These are phyloP conservation scores for Haematococcus sp. DNA, from an alignment of 139 green algal genomes.

Conservation along the genomic window DNA sequence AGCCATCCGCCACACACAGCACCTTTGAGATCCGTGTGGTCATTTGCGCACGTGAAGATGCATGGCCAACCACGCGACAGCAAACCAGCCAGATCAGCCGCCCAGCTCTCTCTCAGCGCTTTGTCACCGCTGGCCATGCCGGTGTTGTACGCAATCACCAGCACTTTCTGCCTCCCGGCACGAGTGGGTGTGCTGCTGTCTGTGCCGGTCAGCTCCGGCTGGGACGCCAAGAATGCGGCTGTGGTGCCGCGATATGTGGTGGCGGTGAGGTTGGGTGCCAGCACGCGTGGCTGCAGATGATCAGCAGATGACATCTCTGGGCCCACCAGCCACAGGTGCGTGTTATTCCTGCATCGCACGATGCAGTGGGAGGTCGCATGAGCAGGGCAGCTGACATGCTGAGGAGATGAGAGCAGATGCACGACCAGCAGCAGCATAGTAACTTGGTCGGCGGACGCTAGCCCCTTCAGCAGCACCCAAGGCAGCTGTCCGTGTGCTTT, in stretches of 20 bases:
- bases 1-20: no score
- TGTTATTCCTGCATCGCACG: neutral
- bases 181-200: neutral
- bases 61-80: neutral
- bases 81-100: neutral
- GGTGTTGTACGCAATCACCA: conserved; percentile 19
- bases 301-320: conserved; percentile 12
- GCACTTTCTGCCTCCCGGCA: neutral
- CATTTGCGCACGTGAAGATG: conserved; percentile 25
- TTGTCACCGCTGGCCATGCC: conserved; percentile 22
- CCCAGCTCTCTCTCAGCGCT: conserved; percentile 8
- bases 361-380: neutral
- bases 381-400: no score
- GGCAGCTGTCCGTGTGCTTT: no score
- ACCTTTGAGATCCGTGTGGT: conserved; percentile 25
- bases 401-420: no score
- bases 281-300: neutral
- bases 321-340: conserved; percentile 9
- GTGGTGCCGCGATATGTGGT: conserved; percentile 1
- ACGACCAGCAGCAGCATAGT: neutral
- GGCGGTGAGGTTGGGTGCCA: neutral
- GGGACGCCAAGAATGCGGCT: neutral
- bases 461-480: no score
- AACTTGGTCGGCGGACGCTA: neutral
- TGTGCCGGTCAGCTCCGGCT: conserved; percentile 7